Evolutionary conservation across 495 filamentous ascomycete genomes (phyloP).

Genomic region (Sporormia fimetaria): DNA sequence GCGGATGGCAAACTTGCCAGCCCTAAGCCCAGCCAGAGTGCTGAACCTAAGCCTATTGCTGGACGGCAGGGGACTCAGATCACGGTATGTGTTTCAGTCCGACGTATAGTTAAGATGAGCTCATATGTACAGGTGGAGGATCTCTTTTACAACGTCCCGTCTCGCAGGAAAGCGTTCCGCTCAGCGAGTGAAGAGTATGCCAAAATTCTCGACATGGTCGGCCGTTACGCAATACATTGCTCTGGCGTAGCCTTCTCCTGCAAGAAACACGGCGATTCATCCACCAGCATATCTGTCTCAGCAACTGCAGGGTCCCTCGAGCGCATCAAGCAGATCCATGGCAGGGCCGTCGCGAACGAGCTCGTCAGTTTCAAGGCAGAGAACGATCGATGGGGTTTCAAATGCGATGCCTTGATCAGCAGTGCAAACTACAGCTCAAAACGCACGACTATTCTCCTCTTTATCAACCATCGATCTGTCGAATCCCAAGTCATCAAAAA

Average conservation of each 20-base stretch:
- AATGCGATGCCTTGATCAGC: slow-evolving; percentile 66
- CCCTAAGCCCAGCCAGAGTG: slow-evolving; percentile 80
- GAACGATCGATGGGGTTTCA: slow-evolving; percentile 73
- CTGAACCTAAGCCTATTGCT: slow-evolving; percentile 79
- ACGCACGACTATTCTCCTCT: slow-evolving; percentile 76
- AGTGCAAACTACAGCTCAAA: slow-evolving; percentile 97
- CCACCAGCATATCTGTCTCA: slow-evolving; percentile 67
- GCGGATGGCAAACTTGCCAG: slow-evolving; percentile 72
- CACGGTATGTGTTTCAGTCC: slow-evolving; percentile 43
- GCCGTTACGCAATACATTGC: slow-evolving; percentile 93
- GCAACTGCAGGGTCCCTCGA: slow-evolving; percentile 59
- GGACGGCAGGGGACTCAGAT: slow-evolving; percentile 95
- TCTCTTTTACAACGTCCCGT: slow-evolving; percentile 92
- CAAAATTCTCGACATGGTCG: slow-evolving; percentile 92
- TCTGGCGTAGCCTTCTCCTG: slow-evolving; percentile 83
- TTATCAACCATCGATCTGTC: slow-evolving; percentile 97
- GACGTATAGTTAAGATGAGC: background rate
- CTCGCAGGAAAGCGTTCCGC: slow-evolving; percentile 76
- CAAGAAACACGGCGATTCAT: slow-evolving; percentile 88
- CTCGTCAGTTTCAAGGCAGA: slow-evolving; percentile 63
- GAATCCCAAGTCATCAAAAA: slow-evolving; percentile 85
- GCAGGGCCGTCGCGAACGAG: slow-evolving; percentile 77
- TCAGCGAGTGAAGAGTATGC: slow-evolving; percentile 92
- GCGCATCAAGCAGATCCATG: slow-evolving; percentile 83
- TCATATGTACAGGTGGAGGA: slow-evolving; percentile 61